phyloP scores from a whole-genome alignment of 1,139 yeast genomes.

The Diutina sp. region DNA sequence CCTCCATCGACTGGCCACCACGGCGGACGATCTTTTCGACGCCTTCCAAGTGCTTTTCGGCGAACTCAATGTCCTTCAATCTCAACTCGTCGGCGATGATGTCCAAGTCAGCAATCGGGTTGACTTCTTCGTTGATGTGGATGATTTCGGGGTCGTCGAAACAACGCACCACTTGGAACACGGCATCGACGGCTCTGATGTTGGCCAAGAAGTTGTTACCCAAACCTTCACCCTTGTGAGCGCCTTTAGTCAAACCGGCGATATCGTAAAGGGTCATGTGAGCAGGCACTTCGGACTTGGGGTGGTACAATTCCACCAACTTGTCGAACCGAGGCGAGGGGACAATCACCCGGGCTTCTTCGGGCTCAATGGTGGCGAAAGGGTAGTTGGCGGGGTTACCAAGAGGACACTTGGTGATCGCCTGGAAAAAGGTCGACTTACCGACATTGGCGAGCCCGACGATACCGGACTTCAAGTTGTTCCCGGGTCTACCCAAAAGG shows the following conservation, averaged over 20 bases:
- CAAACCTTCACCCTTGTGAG: constrained; percentile 94
- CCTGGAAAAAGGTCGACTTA: constrained; percentile 84
- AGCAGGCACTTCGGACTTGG: constrained; percentile 85
- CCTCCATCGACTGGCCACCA: constrained; percentile 94
- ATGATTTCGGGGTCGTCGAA: constrained; percentile 97
- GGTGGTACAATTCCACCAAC: constrained; percentile 61
- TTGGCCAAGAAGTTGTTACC: constrained; percentile 97
- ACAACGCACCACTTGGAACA: constrained; percentile 95
- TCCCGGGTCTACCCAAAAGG: constrained; percentile 96
- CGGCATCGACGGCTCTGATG: constrained; percentile 96
- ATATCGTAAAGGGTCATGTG: constrained; percentile 89
- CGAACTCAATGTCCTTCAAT: constrained; percentile 93
- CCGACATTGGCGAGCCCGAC: constrained; percentile 97
- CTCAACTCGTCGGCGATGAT: constrained; percentile 87
- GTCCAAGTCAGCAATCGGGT: constrained; percentile 91
- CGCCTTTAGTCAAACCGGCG: constrained; percentile 98
- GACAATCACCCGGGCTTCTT: constrained; percentile 94
- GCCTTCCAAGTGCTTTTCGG: constrained; percentile 78
- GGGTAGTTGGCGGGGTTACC: constrained; percentile 99
- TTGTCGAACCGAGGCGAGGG: constrained; percentile 86
- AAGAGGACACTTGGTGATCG: constrained; percentile 77
- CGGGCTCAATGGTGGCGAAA: constrained; percentile 97
- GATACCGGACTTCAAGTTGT: constrained; percentile 90
- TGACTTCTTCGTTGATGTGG: constrained; percentile 96
- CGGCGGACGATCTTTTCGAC: constrained; percentile 79